Evolutionary conservation across 306 rosid genomes (phyloP), one percentile per base, ranked within the genome.

Genomic region (Luffa acutangula): DNA sequence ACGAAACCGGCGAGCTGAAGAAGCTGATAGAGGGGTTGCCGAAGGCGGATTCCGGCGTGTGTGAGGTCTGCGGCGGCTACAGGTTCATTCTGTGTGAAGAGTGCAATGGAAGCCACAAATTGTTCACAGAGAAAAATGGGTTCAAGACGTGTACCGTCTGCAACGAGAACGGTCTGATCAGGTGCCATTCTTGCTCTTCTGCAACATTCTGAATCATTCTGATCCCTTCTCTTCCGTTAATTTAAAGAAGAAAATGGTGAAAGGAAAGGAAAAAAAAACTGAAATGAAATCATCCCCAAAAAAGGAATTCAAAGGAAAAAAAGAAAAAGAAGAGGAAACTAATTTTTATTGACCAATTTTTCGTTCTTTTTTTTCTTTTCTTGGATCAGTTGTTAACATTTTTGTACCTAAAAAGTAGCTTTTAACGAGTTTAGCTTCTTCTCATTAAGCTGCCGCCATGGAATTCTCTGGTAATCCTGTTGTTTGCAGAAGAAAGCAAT

Each of bases 1-100:
- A 95, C 83, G 98, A 95, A 83, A 76, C 31, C 7, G 97, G 98
- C 67, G 98, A 95, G 93, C 98, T 95, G 54, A 89, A 64, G 97
- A 91, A 92, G 85, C 73, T 92, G 18, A 88, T 90, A 0, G 92
- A 92, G 69, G 97, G 97, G 14, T 62, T 92, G 89, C 96, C 98
- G 75, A 87, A 79, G 80, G 90, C 82, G 57, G 93, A 89, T 78
- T 82, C 81, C 0, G 86, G 87, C 41, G 85, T 58, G 25, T 95
- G 97, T 66, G 88, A 84, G 85, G 73, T 60, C 81, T 94, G 98
- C 74, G 93, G 91, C 6, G 97, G 93, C 4, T 82, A 85, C 78
- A 83, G 92, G 79, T 95, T 95, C 76, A 75, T 89, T 7, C 90
- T 92, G 9, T 95, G 98, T 31, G 91, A 85, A 67, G 96, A 82